phyloP scores from a whole-genome alignment of 805 yeast genomes.

The Candida tallmaniae region DNA sequence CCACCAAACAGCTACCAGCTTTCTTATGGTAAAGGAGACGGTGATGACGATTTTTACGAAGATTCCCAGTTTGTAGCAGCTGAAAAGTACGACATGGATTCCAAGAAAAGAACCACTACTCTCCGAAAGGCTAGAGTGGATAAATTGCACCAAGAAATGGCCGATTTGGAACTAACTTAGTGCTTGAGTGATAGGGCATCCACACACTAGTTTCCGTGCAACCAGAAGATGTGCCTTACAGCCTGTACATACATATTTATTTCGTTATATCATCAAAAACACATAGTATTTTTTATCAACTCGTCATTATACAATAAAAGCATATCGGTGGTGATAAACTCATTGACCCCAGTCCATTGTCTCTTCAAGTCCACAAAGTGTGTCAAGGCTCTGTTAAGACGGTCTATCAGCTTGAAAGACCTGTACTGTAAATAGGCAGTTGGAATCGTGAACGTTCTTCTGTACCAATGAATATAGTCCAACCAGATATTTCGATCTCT shows the following conservation, averaged over 20 bases:
- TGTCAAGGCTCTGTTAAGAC: no score
- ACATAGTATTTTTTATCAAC: background rate
- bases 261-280: background rate
- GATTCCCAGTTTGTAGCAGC: constrained; percentile 7
- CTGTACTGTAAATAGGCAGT: no score
- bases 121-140: constrained; percentile 34
- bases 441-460: no score
- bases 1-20: constrained; percentile 24
- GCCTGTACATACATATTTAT: no score
- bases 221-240: no score
- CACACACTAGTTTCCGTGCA: background rate
- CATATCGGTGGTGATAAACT: constrained; percentile 5
- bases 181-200: background rate
- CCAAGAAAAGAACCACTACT: constrained; percentile 31
- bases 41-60: constrained; percentile 10
- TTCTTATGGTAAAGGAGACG: constrained; percentile 17
- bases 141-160: constrained; percentile 29
- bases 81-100: constrained; percentile 19
- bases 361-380: no score
- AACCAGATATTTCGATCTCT: constrained; percentile 22
- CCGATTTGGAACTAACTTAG: constrained; percentile 15
- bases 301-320: constrained; percentile 2
- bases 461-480: constrained; percentile 17
- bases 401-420: no score
- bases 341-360: constrained; percentile 11